A percentile compares a stretch with the other conserved stretches of the same genome.
Conservation (phyloP, 1,284 basidiomycete genomes). For the Microbotryomycetes sp. region DNA sequence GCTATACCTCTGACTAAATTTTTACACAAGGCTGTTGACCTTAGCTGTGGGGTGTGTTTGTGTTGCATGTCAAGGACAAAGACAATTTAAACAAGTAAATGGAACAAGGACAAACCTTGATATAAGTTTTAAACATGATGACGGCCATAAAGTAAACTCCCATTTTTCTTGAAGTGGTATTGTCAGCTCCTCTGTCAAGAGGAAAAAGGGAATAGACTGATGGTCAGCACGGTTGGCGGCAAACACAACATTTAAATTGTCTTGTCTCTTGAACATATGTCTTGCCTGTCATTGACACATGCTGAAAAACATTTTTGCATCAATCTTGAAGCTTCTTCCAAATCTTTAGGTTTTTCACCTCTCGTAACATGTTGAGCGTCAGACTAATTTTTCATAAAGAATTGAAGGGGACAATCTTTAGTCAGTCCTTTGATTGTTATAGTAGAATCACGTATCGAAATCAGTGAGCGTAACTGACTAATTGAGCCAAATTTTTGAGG, state of each 20-base stretch:
- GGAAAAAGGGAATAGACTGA: conserved; percentile 1
- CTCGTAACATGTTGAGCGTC: conserved; percentile 9
- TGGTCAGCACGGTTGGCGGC: conserved; percentile 3
- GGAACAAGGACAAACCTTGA: conserved; percentile 56
- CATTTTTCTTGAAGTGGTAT: conserved; percentile 41
- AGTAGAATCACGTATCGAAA: too few species aligned
- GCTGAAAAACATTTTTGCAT: conserved; percentile 87
- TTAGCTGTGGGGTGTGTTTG: conserved; percentile 54
- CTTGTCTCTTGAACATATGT: not conserved
- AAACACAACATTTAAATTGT: not conserved
- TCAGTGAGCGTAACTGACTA: conserved; percentile 18
- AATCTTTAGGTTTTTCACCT: conserved; percentile 57
- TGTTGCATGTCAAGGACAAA: conserved; percentile 6
- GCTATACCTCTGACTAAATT: conserved; percentile 84
- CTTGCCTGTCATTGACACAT: conserved; percentile 81
- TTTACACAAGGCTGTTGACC: conserved; percentile 81
- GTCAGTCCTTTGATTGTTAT: not conserved
- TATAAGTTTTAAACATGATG: conserved; percentile 87
- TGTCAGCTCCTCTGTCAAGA: conserved; percentile 3
- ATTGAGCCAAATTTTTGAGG: conserved; percentile 25
- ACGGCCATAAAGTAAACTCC: conserved; percentile 93
- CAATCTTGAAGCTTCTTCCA: conserved; percentile 85
- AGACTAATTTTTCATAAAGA: conserved; percentile 7
- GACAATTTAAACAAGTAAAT: not conserved
- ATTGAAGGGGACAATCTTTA: too few species aligned